phyloP scores from a whole-genome alignment of 2,329 filamentous ascomycete genomes.

The Penicillium sp. region DNA sequence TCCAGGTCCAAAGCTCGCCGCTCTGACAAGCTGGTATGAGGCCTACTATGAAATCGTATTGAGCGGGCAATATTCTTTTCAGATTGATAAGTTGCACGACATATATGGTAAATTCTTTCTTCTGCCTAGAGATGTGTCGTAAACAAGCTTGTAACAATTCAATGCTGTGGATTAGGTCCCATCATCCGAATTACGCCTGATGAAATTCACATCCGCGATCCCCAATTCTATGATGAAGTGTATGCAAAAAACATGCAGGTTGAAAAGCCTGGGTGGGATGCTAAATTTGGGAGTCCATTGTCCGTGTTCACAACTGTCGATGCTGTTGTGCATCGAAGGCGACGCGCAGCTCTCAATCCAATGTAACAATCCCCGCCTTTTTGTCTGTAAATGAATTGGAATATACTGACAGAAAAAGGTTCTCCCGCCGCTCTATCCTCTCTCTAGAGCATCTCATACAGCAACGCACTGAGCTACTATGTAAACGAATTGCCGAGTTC shows the following conservation, averaged over 20 bases:
- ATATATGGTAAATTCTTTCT: constrained; percentile 27
- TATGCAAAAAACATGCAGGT: constrained; percentile 28
- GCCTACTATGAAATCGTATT: constrained; percentile 26
- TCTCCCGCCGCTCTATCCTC: constrained; percentile 17
- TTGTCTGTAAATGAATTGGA: not conserved
- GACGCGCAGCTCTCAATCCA: constrained; percentile 30
- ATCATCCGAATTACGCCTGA: constrained; percentile 31
- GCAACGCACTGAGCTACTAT: constrained; percentile 20
- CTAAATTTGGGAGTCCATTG: constrained; percentile 23
- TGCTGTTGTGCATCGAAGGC: constrained; percentile 28
- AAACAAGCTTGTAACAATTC: not conserved
- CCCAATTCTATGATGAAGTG: constrained; percentile 26
- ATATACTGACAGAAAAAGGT: constrained; percentile 8
- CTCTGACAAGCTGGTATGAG: constrained; percentile 25
- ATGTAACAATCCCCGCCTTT: constrained; percentile 17
- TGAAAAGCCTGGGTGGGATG: constrained; percentile 26
- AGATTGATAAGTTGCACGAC: constrained; percentile 24
- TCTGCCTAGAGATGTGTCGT: not conserved
- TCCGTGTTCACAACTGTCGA: constrained; percentile 31
- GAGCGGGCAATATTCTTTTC: constrained; percentile 21
- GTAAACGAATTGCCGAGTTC: constrained; percentile 18
- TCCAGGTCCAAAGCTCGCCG: constrained; percentile 32
- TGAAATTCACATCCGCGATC: constrained; percentile 31
- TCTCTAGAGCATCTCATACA: constrained; percentile 22
- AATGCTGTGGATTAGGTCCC: constrained; percentile 20